Evolutionary conservation across 352 stramenopile species (phyloP), one percentile per base, ranked within the genome.

Genomic region (Thraustotheca clavata): DNA sequence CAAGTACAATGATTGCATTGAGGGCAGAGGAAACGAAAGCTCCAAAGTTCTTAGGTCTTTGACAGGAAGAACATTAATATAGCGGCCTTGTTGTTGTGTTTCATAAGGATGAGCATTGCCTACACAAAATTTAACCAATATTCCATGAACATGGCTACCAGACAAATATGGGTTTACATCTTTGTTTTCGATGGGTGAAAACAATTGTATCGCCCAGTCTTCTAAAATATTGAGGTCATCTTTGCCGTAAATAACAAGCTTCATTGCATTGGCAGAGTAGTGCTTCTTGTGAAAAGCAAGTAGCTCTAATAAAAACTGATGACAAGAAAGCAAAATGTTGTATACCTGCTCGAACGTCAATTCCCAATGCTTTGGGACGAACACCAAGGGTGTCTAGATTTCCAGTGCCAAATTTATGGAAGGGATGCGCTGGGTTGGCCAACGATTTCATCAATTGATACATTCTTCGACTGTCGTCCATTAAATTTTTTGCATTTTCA

Each of bases 401-500:
- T 6, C 91, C 91, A 27, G 83, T 93, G n/a, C 87, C 88, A 72
- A 97, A 97, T 55, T 94, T 92, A 67, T 80, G 75, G 73, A 91
- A 96, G 18, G 86, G 78, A 69, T 97, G 91, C 31, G 43, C 49
- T 4, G 77, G 75, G 69, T 84, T 81, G 4, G 87, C 75, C 16
- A 94, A 66, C 18, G 70, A 73, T 69, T 95, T 93, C 39, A 83
- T 74, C 26, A 96, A 67, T 73, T 96, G 87, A 76, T 92, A 91
- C 34, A 91, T 65, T 55, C 82, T 76, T 3, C 83, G 72, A 29
- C 83, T 80, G 76, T 99, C 96, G 60, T 95, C 94, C 48, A 98
- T 94, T 41, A 98, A 74, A 63, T 97, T 97, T 78, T 99, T 99
- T 33, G 87, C 74, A 73, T 98, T 94, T 74, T 99, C 96, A 2